Conservation (phyloP, 148 eudicot species). For the Spergularia bocconei region DNA sequence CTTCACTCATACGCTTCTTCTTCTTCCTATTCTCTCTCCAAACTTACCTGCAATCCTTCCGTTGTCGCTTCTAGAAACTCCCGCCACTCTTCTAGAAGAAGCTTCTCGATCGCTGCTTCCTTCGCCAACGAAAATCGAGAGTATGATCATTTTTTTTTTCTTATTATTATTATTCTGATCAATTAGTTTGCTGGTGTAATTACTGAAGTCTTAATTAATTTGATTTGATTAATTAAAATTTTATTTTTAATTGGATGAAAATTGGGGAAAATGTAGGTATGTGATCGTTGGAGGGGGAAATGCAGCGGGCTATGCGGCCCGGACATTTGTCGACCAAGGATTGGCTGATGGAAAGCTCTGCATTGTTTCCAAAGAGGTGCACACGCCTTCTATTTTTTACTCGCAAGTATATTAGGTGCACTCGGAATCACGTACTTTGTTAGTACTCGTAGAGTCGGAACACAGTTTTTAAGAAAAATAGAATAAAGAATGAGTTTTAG, state of each 20-base stretch:
- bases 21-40: conserved; percentile 37
- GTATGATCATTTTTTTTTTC: conserved; percentile 27
- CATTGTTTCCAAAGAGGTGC: conserved; percentile 86
- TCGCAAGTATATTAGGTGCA: background rate
- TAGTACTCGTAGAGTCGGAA: no score
- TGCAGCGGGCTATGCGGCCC: conserved; percentile 96
- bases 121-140: conserved; percentile 89
- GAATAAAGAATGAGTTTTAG: no score
- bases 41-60: conserved; percentile 20
- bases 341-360: conserved; percentile 94
- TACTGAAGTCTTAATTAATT: no score
- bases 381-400: background rate
- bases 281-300: conserved; percentile 98
- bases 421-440: background rate
- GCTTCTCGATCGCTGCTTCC: conserved; percentile 49
- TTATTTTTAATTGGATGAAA: background rate
- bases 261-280: conserved; percentile 41
- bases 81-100: conserved; percentile 29
- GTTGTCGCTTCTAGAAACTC: conserved; percentile 43
- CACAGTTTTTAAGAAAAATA: no score
- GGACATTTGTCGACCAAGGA: conserved; percentile 82
- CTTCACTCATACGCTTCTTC: conserved; percentile 48
- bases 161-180: background rate
- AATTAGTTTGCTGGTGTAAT: background rate
- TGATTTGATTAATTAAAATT: background rate